These are phyloP conservation scores for Sporothrix phasma DNA, from an alignment of 2,329 filamentous ascomycete species.

Conservation along the genomic window DNA sequence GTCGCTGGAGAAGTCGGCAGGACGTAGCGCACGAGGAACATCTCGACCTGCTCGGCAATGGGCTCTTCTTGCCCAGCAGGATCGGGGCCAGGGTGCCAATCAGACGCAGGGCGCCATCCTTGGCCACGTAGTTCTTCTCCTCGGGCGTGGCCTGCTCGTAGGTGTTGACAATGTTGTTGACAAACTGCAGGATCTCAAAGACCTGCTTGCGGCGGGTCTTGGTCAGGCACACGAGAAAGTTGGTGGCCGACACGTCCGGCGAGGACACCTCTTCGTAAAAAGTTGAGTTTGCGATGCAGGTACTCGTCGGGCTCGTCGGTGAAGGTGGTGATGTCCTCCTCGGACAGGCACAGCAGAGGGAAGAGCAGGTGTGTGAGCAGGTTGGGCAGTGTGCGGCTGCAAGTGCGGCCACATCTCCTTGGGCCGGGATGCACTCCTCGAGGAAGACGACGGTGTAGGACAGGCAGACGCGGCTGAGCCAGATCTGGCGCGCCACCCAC, in stretches of 20 bases:
- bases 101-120: slow-evolving; percentile 94
- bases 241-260: slow-evolving; percentile 89
- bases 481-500: slow-evolving; percentile 89
- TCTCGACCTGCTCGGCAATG: slow-evolving; percentile 94
- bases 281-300: slow-evolving; percentile 92
- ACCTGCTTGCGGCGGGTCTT: slow-evolving; percentile 94
- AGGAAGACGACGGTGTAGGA: slow-evolving; percentile 91
- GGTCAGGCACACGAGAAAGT: slow-evolving; percentile 89
- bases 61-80: slow-evolving; percentile 94
- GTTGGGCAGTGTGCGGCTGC: slow-evolving; percentile 85
- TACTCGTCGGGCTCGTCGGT: slow-evolving; percentile 93
- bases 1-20: slow-evolving; percentile 90
- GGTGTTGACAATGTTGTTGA: slow-evolving; percentile 88
- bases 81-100: slow-evolving; percentile 91
- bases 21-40: slow-evolving; percentile 95
- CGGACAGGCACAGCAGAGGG: slow-evolving; percentile 82
- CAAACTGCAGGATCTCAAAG: slow-evolving; percentile 86
- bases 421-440: slow-evolving; percentile 92
- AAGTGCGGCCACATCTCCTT: slow-evolving; percentile 95
- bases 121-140: slow-evolving; percentile 88
- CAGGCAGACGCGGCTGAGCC: slow-evolving; percentile 88
- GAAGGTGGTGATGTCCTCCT: slow-evolving; percentile 90
- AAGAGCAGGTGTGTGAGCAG: slow-evolving; percentile 92
- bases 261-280: slow-evolving; percentile 94
- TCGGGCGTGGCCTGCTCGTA: slow-evolving; percentile 78